Evolutionary conservation across 202 grass and related monocot species (phyloP).

Genomic region (Saccharum hybrid): DNA sequence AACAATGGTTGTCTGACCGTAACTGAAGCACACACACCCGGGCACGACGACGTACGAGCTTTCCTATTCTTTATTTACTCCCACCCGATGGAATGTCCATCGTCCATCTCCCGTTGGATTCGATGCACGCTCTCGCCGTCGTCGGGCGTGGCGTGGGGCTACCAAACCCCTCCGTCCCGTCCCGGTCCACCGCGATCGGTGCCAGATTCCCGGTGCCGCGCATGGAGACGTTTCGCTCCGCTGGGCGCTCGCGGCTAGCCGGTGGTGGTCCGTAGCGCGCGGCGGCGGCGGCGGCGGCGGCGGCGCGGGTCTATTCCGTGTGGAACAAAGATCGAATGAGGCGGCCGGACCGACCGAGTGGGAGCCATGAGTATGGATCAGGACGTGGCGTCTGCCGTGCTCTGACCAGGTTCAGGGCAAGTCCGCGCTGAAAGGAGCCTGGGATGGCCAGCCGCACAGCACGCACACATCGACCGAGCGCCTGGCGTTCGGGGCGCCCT

Average conservation of each 20-base stretch:
- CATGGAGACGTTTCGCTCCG: slow-evolving; percentile 1
- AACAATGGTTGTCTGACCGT: slow-evolving; percentile 27
- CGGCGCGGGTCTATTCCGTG: no score
- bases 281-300: no score
- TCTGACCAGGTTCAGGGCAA: slow-evolving; percentile 40
- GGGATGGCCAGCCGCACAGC: background rate
- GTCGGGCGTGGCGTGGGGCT: no score
- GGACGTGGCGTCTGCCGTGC: background rate
- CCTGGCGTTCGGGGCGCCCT: no score
- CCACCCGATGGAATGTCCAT: background rate
- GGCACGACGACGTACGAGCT: background rate
- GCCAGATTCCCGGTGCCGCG: background rate
- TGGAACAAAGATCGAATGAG: no score
- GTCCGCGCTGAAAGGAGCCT: background rate
- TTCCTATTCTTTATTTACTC: slow-evolving; percentile 3
- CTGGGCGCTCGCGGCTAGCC: no score
- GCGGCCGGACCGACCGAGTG: no score
- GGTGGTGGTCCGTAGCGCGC: no score
- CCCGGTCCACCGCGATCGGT: background rate
- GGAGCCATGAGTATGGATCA: no score
- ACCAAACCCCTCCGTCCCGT: background rate
- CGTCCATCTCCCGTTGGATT: slow-evolving; percentile 1
- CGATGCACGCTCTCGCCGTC: background rate
- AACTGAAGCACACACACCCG: background rate
- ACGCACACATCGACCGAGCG: no score